phyloP scores from a whole-genome alignment of 1,139 yeast species.

The Kodamaea ohmeri region DNA sequence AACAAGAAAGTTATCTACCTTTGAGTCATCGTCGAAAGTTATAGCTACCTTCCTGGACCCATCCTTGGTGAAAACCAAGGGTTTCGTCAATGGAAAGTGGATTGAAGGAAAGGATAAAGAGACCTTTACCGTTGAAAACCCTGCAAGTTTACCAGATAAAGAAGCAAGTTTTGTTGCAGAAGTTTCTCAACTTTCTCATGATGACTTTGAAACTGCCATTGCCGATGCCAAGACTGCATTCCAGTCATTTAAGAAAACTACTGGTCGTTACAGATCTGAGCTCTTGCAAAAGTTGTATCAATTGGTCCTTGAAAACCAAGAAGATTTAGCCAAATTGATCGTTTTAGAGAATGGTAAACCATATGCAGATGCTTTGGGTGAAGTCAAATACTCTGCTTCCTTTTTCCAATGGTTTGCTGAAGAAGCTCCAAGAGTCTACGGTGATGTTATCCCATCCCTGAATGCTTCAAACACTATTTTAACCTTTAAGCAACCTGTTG shows the following conservation, averaged over 20 bases:
- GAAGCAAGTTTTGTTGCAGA: slow-evolving; percentile 31
- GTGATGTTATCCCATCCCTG: slow-evolving; percentile 26
- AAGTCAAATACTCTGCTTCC: slow-evolving; percentile 32
- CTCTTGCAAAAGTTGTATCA: slow-evolving; percentile 31
- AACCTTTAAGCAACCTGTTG: slow-evolving; percentile 44
- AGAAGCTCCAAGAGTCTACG: slow-evolving; percentile 34
- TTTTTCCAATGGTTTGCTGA: slow-evolving; percentile 41
- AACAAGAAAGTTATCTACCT: slow-evolving; percentile 11
- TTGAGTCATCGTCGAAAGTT: slow-evolving; percentile 15
- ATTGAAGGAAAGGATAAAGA: slow-evolving; percentile 23
- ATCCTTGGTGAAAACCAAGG: slow-evolving; percentile 35
- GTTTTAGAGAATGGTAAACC: slow-evolving; percentile 36
- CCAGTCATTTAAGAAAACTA: slow-evolving; percentile 33
- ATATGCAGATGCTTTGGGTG: slow-evolving; percentile 32
- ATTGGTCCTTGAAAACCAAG: slow-evolving; percentile 25
- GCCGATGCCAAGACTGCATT: slow-evolving; percentile 38
- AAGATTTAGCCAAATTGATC: slow-evolving; percentile 30
- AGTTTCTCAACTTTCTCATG: slow-evolving; percentile 34
- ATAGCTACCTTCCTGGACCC: slow-evolving; percentile 28
- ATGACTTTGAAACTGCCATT: slow-evolving; percentile 41
- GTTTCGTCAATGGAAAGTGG: slow-evolving; percentile 48
- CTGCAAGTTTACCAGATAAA: slow-evolving; percentile 34
- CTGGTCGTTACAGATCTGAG: slow-evolving; percentile 40
- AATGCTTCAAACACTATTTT: slow-evolving; percentile 19
- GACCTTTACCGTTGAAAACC: slow-evolving; percentile 45